phyloP scores from a whole-genome alignment of 257 asterid species.

The Solanum pinnatisectum region DNA sequence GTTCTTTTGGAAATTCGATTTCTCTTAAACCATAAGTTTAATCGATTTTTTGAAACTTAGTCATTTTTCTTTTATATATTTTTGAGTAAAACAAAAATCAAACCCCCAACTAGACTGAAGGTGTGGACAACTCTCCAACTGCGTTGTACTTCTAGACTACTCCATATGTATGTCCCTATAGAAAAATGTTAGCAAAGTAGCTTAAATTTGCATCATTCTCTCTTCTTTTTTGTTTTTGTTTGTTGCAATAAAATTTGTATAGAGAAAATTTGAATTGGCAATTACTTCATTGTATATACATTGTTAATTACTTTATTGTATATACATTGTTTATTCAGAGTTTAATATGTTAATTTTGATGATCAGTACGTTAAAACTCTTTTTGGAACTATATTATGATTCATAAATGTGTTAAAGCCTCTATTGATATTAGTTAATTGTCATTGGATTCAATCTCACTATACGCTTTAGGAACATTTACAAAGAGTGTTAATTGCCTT shows the following conservation, averaged over 20 bases:
- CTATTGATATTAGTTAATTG: no score
- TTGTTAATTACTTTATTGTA: neutral
- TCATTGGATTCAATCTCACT: no score
- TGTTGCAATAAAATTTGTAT: neutral
- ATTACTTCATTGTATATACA: neutral
- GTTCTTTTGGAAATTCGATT: no score
- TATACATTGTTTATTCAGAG: neutral
- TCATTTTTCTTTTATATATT: no score
- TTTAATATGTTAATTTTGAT: neutral
- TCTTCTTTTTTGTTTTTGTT: neutral
- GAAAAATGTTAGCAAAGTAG: neutral
- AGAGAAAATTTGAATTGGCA: neutral
- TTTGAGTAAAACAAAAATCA: no score
- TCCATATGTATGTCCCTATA: neutral
- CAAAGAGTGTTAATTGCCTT: no score
- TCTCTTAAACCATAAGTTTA: no score
- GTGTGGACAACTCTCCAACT: neutral
- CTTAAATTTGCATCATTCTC: neutral
- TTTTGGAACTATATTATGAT: neutral
- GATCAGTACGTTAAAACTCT: neutral
- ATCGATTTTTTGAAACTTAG: no score
- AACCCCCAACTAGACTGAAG: neutral
- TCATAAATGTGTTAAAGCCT: neutral
- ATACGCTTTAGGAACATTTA: neutral
- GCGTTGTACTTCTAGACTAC: neutral